Percentiles rank a stretch among this genome's conserved stretches.
phyloP scores from a whole-genome alignment of 768 basidiomycete species.

The Austroboletus eburneus region DNA sequence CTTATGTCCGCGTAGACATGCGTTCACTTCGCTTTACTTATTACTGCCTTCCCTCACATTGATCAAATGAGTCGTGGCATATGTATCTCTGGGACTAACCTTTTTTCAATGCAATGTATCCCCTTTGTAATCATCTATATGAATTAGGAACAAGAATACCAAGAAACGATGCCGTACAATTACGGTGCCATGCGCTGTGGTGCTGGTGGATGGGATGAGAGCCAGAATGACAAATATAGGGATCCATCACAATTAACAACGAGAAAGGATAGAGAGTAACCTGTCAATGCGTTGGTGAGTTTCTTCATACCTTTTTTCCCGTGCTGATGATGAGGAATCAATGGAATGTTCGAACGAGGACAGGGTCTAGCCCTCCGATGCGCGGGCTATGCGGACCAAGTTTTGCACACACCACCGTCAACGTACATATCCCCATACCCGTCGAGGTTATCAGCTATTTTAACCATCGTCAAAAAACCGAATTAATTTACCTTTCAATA shows the following conservation, averaged over 20 bases:
- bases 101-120: background rate
- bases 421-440: constrained; percentile 2
- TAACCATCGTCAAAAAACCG: constrained; percentile 14
- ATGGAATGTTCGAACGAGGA: constrained; percentile 2
- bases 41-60: background rate
- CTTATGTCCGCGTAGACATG: too few species aligned
- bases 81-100: background rate
- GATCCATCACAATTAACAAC: constrained; percentile 30
- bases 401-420: background rate
- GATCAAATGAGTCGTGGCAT: background rate
- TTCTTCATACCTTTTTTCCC: background rate
- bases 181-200: constrained; percentile 15
- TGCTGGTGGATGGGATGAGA: constrained; percentile 19
- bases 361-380: constrained; percentile 9
- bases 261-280: constrained; percentile 25
- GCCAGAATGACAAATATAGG: constrained; percentile 25
- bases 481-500: constrained; percentile 31
- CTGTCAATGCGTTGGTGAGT: constrained; percentile 10
- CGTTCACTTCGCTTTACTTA: background rate
- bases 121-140: too few species aligned
- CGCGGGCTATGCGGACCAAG: constrained; percentile 3
- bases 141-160: constrained; percentile 14
- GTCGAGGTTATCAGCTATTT: background rate
- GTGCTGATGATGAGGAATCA: constrained; percentile 11
- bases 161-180: constrained; percentile 27